Evolutionary conservation across 257 asterid genomes (phyloP), one percentile per base, ranked within the genome.

Genomic region (Eucommia ulmoides): DNA sequence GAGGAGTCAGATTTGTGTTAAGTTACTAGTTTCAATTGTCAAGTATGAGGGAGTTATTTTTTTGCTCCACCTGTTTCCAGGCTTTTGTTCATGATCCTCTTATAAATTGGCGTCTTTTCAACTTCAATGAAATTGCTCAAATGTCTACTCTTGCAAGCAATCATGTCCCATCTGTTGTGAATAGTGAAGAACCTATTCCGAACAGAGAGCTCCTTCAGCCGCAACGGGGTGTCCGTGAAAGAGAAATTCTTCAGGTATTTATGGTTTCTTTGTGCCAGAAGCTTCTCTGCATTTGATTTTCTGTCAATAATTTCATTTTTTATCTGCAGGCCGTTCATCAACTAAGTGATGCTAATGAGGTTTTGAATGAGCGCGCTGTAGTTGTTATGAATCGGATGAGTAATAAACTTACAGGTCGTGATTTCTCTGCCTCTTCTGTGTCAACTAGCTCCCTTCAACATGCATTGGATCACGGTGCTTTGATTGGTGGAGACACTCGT

Each of bases 1-100:
- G 5, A 6, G n/a, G 15, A 35, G n/a, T 35, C 16, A 35, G 15
- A 10, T 35, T 15, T 35, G 44, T 10, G 3, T 35, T 9, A 11
- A 2, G 15, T 26, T 12, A 26, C 38, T 4, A 26, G n/a, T 26
- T 26, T 26, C 6, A 4, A 4, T 26, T 12, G 8, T 26, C 8
- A 4, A 6, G 9, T 35, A 35, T 18, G n/a, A 1, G 9, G 11
- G 15, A 4, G 11, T 18, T 35, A 24, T 9, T 23, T 24, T 17
- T 51, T 26, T 35, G 19, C 38, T 45, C 46, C 56, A 20, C 22
- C 47, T 45, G 26, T 46, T 52, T 70, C 42, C 88, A 91, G 98
- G 98, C 98, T 19, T 91, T 91, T 74, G 98, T 91, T 74, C 98
- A 91, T 17, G 98, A 91, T 59, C 98, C 98, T 56, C 79, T 91